A percentile compares a stretch with the other conserved stretches of the same genome.
Evolutionary conservation across 169 alveolate genomes (phyloP).

Genomic region (Perkinsus marinus): DNA sequence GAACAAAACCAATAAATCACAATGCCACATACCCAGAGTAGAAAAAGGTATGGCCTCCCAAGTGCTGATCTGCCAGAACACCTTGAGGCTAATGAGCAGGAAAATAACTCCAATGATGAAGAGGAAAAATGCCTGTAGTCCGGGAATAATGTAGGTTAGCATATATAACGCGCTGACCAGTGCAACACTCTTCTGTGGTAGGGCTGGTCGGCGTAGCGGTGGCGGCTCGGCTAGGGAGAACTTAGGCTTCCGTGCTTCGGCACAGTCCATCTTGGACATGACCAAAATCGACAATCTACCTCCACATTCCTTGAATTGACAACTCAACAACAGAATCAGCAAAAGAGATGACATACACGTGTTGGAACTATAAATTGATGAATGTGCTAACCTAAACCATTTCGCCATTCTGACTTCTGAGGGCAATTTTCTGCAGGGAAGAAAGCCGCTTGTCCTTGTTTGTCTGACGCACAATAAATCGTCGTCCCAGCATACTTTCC

Average conservation of each 20-base stretch:
- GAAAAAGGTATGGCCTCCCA: background rate
- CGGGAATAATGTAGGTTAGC: background rate
- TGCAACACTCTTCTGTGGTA: background rate
- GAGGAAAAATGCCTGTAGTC: background rate
- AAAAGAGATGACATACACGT: background rate
- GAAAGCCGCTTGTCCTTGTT: background rate
- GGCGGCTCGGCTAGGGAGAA: background rate
- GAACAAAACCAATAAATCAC: background rate
- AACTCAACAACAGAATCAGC: background rate
- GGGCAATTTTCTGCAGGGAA: background rate
- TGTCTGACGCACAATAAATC: background rate
- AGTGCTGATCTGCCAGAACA: background rate
- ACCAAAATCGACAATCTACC: too few relatives aligned
- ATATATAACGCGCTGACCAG: background rate
- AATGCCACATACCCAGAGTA: background rate
- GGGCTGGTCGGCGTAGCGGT: background rate
- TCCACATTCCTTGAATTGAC: background rate
- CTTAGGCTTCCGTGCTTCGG: background rate
- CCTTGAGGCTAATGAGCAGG: background rate
- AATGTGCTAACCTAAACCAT: background rate
- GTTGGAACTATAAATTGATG: background rate
- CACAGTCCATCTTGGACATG: background rate
- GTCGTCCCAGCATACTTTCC: background rate
- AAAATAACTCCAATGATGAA: background rate
- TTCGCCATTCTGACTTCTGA: background rate